Base-by-base conservation (phyloP, 2,329 filamentous ascomycete species). In the Colletotrichum tabaci region DNA sequence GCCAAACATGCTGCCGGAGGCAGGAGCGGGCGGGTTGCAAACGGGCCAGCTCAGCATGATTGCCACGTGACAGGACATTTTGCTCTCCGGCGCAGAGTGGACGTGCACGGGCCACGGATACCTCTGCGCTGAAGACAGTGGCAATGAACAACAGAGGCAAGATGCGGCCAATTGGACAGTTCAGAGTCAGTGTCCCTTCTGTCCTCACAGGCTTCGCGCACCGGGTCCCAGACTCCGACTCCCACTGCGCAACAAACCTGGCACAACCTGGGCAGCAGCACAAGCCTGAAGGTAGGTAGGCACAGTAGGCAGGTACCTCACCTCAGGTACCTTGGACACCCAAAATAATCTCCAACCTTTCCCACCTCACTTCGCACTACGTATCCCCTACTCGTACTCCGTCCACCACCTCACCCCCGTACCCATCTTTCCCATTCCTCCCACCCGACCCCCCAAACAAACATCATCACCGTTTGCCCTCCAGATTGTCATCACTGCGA, bases 401-500 rank as follows among this genome's bases (percentile, higher is more conserved):
- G 16, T 53, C 23, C 21, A 13, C 13, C 16, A 55, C 52, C 52
- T 53, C 50, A 53, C 50, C 50, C 68, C 70, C 65, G 61, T 68
- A 67, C 57, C 67, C 63, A 68, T 67, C 71, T 72, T 64, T 69
- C 60, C 30, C 69, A 65, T 69, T 73, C 72, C 61, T 47, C 50
- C 72, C 58, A 49, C 56, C 56, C 42, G 49, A 46, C 61, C 69
- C 53, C 65, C 67, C 63, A 73, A 72, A 72, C 64, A 73, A 73
- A 64, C 60, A 67, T 55, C 61, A 65, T 44, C 73, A 73, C 63
- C 55, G 61, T 62, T 74, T 74, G 73, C 73, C 73, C 71, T 72
- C 67, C 71, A 74, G 67, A 71, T 73, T 72, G 71, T 44, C 73
- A 74, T 73, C 73, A 53, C 73, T 74, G 73, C 55, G 65, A 72